Conservation (phyloP, 2,329 filamentous ascomycete species). For the Calonectria hongkongensis region DNA sequence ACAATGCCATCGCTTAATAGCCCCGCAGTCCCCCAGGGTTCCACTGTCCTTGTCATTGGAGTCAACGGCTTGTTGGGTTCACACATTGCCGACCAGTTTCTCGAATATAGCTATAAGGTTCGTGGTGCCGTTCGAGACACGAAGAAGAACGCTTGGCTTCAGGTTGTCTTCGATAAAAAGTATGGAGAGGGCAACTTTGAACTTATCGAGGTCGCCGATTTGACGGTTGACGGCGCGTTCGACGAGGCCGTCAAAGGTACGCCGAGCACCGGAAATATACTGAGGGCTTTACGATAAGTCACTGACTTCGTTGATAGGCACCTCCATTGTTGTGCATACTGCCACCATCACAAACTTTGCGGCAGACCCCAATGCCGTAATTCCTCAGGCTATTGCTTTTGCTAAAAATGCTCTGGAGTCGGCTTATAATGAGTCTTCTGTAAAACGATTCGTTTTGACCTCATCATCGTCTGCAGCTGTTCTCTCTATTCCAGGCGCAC, state of each 20-base stretch:
- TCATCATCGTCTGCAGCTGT: background rate
- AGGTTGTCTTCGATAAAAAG: background rate
- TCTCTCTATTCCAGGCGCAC: background rate
- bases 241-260: background rate
- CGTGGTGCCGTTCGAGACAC: background rate
- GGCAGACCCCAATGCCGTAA: slow-evolving; percentile 61
- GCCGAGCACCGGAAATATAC: background rate
- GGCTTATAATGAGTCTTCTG: background rate
- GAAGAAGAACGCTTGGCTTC: background rate
- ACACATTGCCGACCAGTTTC: slow-evolving; percentile 6
- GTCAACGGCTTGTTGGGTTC: background rate
- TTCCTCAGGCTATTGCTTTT: slow-evolving; percentile 56
- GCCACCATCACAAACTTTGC: background rate
- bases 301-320: slow-evolving; percentile 47
- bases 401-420: slow-evolving; percentile 56
- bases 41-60: background rate
- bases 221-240: background rate
- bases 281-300: slow-evolving; percentile 35
- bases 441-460: background rate
- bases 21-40: background rate
- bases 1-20: too few relatives aligned
- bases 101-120: slow-evolving; percentile 5
- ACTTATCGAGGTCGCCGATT: background rate
- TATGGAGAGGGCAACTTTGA: background rate
- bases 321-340: background rate